These are phyloP conservation scores for Leccinum pachyderme DNA, from an alignment of 1,284 basidiomycete species.

Conservation along the genomic window DNA sequence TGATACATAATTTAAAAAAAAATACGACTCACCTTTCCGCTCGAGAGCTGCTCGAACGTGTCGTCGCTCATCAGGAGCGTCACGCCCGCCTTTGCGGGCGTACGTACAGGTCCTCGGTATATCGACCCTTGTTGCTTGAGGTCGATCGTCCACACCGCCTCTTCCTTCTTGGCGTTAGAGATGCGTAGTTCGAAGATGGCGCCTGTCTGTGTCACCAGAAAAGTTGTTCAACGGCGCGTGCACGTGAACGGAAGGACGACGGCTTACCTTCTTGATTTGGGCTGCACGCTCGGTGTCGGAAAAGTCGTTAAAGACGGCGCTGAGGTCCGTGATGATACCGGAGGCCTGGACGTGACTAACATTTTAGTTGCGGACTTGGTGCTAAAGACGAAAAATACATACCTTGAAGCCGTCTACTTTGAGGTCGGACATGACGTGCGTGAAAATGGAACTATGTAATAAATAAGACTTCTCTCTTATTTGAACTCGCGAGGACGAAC, in stretches of 20 bases:
- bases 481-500: no score
- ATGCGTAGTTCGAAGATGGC: constrained; percentile 90
- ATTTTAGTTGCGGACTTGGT: no score
- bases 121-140: constrained; percentile 87
- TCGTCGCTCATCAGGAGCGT: constrained; percentile 76
- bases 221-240: no score
- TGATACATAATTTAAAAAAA: not conserved
- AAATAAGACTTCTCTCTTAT: no score
- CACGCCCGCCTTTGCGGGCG: constrained; percentile 73
- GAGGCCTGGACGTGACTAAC: constrained; percentile 53
- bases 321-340: constrained; percentile 64
- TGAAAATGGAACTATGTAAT: no score
- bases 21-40: constrained; percentile 54
- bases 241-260: no score
- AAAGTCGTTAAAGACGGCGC: constrained; percentile 60
- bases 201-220: constrained; percentile 75
- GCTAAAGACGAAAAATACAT: no score
- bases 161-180: constrained; percentile 75
- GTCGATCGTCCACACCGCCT: constrained; percentile 92
- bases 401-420: not conserved
- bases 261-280: constrained; percentile 81
- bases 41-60: constrained; percentile 62
- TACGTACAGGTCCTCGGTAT: constrained; percentile 74
- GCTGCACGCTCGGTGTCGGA: constrained; percentile 73
- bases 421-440: not conserved